Evolutionary conservation across 352 stramenopile genomes (phyloP), one percentile per base, ranked within the genome.

Genomic region (Peronospora belbahrii): DNA sequence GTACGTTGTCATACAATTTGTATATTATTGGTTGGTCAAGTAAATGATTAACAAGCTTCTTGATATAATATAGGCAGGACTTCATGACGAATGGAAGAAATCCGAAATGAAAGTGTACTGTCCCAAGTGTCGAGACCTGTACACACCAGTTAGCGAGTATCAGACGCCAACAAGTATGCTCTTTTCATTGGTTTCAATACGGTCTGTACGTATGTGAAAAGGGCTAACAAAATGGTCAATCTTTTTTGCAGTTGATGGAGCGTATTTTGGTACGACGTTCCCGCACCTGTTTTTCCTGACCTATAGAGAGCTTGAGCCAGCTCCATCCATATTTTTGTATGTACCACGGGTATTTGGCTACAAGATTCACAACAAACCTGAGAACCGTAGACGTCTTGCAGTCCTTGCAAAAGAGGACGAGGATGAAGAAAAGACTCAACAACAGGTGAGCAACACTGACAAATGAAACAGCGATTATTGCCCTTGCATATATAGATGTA

Each of bases 241-340:
- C n/a, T n/a, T 32, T 20, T 13, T 9, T 53, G 14, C 39, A 94
- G 80, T 94, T 65, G 95, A 99, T 59, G 95, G 95, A 45, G 91
- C 95, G 9, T 98, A 98, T 78, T 98, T 98, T 77, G 95, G 95
- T 27, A 98, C 95, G 32, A 99, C 95, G 15, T 99, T 99, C 75
- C 94, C 95, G 44, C 95, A 99, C 69, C 67, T 99, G 51, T 98
- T 98, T 82, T 93, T 98, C 53, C 94, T 98, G 83, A 98, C 94
- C 43, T 97, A 98, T 71, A 90, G 81, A 58, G 94, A 97, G 62
- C 55, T 94, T 38, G 79, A 92, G 44, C 82, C 82, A n/a, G 56
- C 65, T 42, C 74, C 76, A 47, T 88, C 75, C 24, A 92, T 80
- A 51, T 62, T 93, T 48, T 58, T 94, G 27, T 95, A 95, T 45